Evolutionary conservation across 805 yeast species (phyloP).

Genomic region (Metschnikowia arizonensis): DNA sequence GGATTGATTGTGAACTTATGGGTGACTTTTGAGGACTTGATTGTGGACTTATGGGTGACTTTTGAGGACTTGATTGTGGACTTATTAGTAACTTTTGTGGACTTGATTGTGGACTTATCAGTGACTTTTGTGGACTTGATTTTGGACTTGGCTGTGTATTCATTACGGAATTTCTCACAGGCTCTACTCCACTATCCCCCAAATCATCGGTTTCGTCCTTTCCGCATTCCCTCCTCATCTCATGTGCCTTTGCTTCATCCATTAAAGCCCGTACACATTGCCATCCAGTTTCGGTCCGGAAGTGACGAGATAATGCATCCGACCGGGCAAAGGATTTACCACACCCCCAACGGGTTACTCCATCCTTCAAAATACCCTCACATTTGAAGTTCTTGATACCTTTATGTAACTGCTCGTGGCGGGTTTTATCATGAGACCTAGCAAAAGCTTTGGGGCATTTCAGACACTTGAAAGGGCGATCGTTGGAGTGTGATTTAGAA

Average conservation of each 20-base stretch:
- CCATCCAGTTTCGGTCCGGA: slow-evolving; percentile 72
- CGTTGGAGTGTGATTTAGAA: slow-evolving; percentile 55
- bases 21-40: no score
- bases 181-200: no score
- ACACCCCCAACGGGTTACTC: slow-evolving; percentile 67
- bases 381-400: slow-evolving; percentile 70
- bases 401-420: slow-evolving; percentile 73
- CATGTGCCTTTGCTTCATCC: slow-evolving; percentile 47
- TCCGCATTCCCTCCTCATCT: not conserved
- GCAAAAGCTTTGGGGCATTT: slow-evolving; percentile 69
- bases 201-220: no score
- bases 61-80: no score
- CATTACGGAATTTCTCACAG: no score
- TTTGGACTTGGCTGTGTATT: no score
- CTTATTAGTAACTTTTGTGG: no score
- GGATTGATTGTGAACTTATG: no score
- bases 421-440: slow-evolving; percentile 68
- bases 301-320: slow-evolving; percentile 74
- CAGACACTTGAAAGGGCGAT: slow-evolving; percentile 64
- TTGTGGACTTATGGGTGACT: no score
- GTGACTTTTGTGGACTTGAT: no score
- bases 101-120: no score
- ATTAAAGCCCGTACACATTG: slow-evolving; percentile 61
- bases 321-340: slow-evolving; percentile 70
- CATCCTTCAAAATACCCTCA: slow-evolving; percentile 55